Percentiles rank a stretch among this genome's conserved stretches.
These are phyloP conservation scores for Dothistroma pini DNA, from an alignment of 2,329 filamentous ascomycete species.

Conservation along the genomic window DNA sequence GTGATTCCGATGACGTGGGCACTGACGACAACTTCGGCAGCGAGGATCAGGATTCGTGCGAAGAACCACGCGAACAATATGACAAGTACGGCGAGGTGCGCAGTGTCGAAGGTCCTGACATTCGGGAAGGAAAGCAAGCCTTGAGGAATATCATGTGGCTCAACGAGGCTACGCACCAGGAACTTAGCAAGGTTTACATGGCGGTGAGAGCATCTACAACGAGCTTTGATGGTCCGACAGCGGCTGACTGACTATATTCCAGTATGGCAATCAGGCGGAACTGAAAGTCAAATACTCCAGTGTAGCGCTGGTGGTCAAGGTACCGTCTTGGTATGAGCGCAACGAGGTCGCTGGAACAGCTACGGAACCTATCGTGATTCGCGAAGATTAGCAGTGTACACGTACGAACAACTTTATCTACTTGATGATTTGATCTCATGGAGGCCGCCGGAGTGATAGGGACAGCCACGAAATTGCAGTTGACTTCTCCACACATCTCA, in stretches of 20 bases:
- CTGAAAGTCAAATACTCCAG: constrained; percentile 16
- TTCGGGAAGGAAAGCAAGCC: not conserved
- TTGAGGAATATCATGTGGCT: not conserved
- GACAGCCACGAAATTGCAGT: too few species aligned
- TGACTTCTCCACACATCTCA: not conserved
- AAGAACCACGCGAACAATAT: too few species aligned
- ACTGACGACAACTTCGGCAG: not conserved
- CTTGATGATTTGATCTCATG: not conserved
- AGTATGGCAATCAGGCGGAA: constrained; percentile 24
- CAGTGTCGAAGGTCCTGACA: not conserved
- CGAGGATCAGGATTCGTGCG: not conserved
- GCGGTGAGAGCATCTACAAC: not conserved
- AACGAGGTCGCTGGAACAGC: not conserved
- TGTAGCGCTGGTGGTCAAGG: constrained; percentile 18
- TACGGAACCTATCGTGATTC: not conserved
- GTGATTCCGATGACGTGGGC: not conserved
- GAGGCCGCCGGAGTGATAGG: too few species aligned
- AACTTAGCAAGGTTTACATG: not conserved
- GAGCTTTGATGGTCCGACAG: not conserved
- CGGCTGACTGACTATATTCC: not conserved
- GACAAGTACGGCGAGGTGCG: not conserved
- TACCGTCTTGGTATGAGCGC: constrained; percentile 11
- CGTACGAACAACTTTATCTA: not conserved
- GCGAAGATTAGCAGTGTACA: not conserved
- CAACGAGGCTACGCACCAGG: not conserved